These are phyloP conservation scores for Arthonia radiata DNA, from an alignment of 495 filamentous ascomycete species.

Conservation along the genomic window DNA sequence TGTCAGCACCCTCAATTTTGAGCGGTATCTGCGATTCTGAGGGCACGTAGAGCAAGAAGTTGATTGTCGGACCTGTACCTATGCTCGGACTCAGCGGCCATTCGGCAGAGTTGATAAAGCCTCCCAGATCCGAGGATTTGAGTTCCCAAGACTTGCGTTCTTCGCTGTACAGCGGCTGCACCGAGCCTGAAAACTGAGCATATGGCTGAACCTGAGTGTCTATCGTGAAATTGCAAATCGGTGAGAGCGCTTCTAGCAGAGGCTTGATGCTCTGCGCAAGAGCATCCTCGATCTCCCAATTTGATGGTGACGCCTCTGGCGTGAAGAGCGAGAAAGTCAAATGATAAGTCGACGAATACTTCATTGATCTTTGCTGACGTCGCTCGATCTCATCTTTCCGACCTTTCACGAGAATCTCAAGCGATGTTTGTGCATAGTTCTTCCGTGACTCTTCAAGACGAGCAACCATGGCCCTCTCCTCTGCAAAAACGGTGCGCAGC, in stretches of 20 bases:
- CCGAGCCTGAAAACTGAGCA: slow-evolving; percentile 51
- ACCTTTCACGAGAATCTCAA: too few relatives aligned
- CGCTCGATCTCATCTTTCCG: too few relatives aligned
- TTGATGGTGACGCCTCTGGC: slow-evolving; percentile 46
- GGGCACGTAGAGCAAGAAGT: slow-evolving; percentile 78
- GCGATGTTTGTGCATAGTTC: too few relatives aligned
- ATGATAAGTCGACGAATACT: slow-evolving; percentile 86
- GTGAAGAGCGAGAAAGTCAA: slow-evolving; percentile 90
- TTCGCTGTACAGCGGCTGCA: slow-evolving; percentile 32
- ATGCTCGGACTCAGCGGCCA: slow-evolving; percentile 93
- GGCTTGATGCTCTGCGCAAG: slow-evolving; percentile 62
- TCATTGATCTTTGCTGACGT: too few relatives aligned
- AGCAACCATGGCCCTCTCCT: slow-evolving; percentile 84
- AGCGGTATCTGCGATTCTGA: slow-evolving; percentile 32
- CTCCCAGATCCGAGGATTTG: slow-evolving; percentile 66
- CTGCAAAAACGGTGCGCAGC: slow-evolving; percentile 54
- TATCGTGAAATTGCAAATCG: slow-evolving; percentile 86
- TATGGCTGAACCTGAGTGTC: slow-evolving; percentile 93
- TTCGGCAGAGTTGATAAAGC: slow-evolving; percentile 92
- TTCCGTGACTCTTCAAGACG: too few relatives aligned
- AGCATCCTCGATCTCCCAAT: slow-evolving; percentile 76
- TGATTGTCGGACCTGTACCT: slow-evolving; percentile 74
- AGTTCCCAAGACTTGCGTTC: slow-evolving; percentile 33
- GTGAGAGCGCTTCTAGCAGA: slow-evolving; percentile 46
- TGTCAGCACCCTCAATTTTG: slow-evolving; percentile 40